Conservation (phyloP, 371 early-diverging fungal species). For the Haplosporangium sp. region DNA sequence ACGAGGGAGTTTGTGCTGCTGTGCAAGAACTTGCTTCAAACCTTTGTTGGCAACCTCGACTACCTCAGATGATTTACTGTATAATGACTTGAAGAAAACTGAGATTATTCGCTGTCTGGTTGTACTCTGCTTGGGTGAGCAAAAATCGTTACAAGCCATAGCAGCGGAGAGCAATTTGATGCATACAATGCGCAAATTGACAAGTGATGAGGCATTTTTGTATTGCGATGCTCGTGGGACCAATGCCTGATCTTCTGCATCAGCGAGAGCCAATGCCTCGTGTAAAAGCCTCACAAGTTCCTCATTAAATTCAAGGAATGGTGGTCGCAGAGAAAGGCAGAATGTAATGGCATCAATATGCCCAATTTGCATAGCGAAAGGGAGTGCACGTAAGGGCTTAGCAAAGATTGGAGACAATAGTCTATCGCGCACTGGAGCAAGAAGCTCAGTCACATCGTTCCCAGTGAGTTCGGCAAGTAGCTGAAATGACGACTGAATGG, state of each 20-base stretch:
- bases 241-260: constrained; percentile 97
- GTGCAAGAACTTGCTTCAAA: constrained; percentile 87
- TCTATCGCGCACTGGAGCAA: constrained; percentile 87
- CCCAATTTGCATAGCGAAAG: constrained; percentile 97
- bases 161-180: constrained; percentile 95
- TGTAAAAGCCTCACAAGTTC: constrained; percentile 91
- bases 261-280: constrained; percentile 95
- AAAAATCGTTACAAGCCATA: constrained; percentile 89
- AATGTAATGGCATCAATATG: constrained; percentile 98
- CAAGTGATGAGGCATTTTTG: constrained; percentile 84
- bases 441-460: constrained; percentile 84
- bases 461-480: constrained; percentile 84
- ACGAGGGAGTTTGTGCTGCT: constrained; percentile 93
- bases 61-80: constrained; percentile 91
- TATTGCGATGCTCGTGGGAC: constrained; percentile 86
- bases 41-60: constrained; percentile 96
- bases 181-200: constrained; percentile 93
- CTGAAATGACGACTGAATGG: constrained; percentile 86
- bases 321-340: constrained; percentile 91
- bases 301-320: constrained; percentile 92
- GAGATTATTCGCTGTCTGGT: constrained; percentile 92
- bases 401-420: constrained; percentile 95
- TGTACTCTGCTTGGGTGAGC: constrained; percentile 74
- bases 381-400: constrained; percentile 95
- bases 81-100: constrained; percentile 97